Conservation (phyloP, 805 yeast genomes). For the Starmerella asiatica region DNA sequence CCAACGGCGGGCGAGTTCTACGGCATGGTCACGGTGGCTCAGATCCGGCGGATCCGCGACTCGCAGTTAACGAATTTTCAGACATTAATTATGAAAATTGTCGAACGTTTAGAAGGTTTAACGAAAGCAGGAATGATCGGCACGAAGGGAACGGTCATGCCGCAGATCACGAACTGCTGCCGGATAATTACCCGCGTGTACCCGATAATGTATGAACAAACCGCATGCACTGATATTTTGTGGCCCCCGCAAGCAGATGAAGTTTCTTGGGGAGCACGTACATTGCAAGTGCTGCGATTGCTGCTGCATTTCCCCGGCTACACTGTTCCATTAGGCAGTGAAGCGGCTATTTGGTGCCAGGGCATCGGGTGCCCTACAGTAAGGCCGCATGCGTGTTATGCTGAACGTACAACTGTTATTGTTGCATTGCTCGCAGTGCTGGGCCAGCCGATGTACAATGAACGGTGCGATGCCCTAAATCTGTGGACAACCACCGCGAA, state of each 20-base stretch:
- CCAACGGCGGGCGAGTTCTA: conserved; percentile 29
- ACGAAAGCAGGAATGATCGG: conserved; percentile 23
- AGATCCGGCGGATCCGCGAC: conserved; percentile 47
- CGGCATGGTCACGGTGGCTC: conserved; percentile 41
- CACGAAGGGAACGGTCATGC: conserved; percentile 20
- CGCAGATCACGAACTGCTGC: conserved; percentile 42
- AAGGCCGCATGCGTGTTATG: conserved; percentile 28
- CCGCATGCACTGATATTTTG: background rate
- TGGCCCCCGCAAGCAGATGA: conserved; percentile 4
- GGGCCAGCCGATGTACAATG: conserved; percentile 46
- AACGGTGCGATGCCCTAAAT: conserved; percentile 44
- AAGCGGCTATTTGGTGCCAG: conserved; percentile 52
- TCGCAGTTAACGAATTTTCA: conserved; percentile 46
- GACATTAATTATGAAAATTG: conserved; percentile 34
- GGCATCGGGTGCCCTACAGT: conserved; percentile 46
- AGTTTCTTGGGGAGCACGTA: conserved; percentile 35
- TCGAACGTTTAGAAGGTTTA: conserved; percentile 27
- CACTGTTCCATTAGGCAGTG: conserved; percentile 29
- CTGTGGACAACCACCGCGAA: conserved; percentile 43
- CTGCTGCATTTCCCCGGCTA: conserved; percentile 47
- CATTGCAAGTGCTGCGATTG: conserved; percentile 29
- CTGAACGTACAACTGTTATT: conserved; percentile 55
- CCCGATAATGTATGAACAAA: conserved; percentile 55
- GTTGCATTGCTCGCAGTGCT: conserved; percentile 46
- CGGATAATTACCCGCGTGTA: conserved; percentile 50